Evolutionary conservation across 441 rosid species (phyloP).

Genomic region (Erodium trifolium): DNA sequence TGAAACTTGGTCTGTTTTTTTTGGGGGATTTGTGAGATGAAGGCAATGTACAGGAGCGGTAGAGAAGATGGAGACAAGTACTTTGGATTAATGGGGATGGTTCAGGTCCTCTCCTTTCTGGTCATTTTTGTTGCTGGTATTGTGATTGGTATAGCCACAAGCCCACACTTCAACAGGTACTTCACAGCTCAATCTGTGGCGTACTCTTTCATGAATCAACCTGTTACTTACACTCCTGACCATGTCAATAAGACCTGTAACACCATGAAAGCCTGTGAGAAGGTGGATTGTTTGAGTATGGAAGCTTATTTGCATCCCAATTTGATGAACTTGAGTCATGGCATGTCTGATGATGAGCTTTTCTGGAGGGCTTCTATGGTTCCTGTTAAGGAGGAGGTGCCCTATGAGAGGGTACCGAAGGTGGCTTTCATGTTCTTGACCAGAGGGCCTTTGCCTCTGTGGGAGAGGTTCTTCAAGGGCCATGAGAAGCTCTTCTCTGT

Average conservation of each 20-base stretch:
- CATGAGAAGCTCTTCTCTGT: slow-evolving; percentile 48
- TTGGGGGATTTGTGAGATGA: neutral
- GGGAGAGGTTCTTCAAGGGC: slow-evolving; percentile 85
- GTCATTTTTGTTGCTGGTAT: slow-evolving; percentile 74
- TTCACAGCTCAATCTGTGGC: slow-evolving; percentile 42
- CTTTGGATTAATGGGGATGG: slow-evolving; percentile 31
- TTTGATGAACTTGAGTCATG: slow-evolving; percentile 23
- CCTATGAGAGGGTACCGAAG: slow-evolving; percentile 56
- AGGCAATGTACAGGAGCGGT: neutral
- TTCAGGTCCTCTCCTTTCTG: slow-evolving; percentile 61
- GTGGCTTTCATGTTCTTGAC: slow-evolving; percentile 90
- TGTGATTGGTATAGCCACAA: slow-evolving; percentile 62
- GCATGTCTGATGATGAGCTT: slow-evolving; percentile 56
- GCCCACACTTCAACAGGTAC: slow-evolving; percentile 57
- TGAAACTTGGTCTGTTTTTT: too few relatives aligned
- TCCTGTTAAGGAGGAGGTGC: slow-evolving; percentile 52
- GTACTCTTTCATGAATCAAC: slow-evolving; percentile 22
- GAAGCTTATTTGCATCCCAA: slow-evolving; percentile 1
- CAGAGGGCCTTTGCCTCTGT: slow-evolving; percentile 76
- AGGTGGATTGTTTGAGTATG: slow-evolving; percentile 3
- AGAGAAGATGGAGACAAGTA: slow-evolving; percentile 2
- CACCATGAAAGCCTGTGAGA: neutral
- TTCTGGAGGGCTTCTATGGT: slow-evolving; percentile 85
- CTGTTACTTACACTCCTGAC: neutral
- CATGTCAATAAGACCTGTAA: neutral